These are phyloP conservation scores for Crotalaria pallida DNA, from an alignment of 306 rosid genomes.

Conservation along the genomic window DNA sequence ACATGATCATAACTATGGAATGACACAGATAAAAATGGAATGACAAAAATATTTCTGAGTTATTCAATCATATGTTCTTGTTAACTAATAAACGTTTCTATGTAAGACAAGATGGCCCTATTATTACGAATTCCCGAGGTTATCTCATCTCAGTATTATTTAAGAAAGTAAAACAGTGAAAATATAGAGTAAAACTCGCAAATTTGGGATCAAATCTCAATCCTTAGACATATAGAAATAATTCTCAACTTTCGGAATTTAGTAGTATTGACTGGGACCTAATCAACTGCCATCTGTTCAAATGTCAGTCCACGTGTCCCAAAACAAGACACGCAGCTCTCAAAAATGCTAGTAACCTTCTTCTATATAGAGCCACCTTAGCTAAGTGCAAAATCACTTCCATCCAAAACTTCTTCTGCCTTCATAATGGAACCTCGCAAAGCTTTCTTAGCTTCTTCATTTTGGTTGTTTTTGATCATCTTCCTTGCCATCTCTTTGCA, in stretches of 20 bases:
- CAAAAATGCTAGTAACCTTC: neutral
- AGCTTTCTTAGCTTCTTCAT: slow-evolving; percentile 7
- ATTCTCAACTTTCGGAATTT: slow-evolving; percentile 4
- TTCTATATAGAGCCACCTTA: slow-evolving; percentile 32
- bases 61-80: too few relatives aligned
- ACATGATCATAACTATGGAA: too few relatives aligned
- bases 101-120: too few relatives aligned
- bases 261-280: neutral
- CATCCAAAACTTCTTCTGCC: neutral
- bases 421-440: slow-evolving; percentile 17
- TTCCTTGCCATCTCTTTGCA: slow-evolving; percentile 17
- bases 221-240: slow-evolving; percentile 16
- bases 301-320: slow-evolving; percentile 41
- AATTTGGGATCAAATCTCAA: neutral
- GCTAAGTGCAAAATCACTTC: neutral
- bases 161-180: neutral
- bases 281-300: slow-evolving; percentile 40
- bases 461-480: slow-evolving; percentile 21
- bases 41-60: too few relatives aligned
- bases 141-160: neutral
- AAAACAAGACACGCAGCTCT: slow-evolving; percentile 39
- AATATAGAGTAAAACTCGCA: neutral
- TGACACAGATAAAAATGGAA: too few relatives aligned
- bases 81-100: too few relatives aligned
- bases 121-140: neutral